Conservation (phyloP, 2,329 filamentous ascomycete species). For the Colletotrichum somersetense region DNA sequence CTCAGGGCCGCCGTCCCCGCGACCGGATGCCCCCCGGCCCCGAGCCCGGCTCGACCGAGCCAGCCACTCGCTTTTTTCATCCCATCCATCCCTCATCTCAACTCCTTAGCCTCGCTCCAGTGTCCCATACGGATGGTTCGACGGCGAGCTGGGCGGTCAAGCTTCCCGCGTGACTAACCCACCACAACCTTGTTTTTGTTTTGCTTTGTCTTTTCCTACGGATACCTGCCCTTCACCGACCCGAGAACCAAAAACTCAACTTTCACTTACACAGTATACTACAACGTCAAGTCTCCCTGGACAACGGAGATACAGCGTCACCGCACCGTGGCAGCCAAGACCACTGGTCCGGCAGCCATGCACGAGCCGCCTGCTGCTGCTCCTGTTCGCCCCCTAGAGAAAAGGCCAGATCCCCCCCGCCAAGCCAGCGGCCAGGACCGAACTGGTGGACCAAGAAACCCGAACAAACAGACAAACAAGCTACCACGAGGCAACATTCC, state of each 20-base stretch:
- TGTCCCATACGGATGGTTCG: neutral
- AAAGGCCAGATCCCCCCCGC: neutral
- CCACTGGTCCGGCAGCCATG: slow-evolving; percentile 11
- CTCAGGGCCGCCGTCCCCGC: neutral
- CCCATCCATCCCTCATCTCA: neutral
- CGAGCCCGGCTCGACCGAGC: neutral
- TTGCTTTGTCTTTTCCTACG: too few species aligned
- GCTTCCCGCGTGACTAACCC: neutral
- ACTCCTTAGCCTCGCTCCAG: neutral
- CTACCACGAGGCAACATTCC: neutral
- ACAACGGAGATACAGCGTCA: slow-evolving; percentile 9
- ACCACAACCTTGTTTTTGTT: neutral
- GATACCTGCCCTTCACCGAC: neutral
- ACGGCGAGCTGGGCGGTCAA: neutral
- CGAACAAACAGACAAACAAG: neutral
- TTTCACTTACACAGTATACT: neutral
- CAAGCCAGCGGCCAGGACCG: slow-evolving; percentile 27
- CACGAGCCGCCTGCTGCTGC: slow-evolving; percentile 8
- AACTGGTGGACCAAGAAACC: slow-evolving; percentile 1
- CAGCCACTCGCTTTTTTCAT: neutral
- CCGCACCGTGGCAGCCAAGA: slow-evolving; percentile 18
- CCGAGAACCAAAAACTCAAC: neutral
- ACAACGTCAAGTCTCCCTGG: neutral
- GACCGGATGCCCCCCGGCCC: neutral
- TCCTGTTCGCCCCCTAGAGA: neutral